Evolutionary conservation across 73 alveolate genomes (phyloP).

Genomic region (Uronychia setigera): DNA sequence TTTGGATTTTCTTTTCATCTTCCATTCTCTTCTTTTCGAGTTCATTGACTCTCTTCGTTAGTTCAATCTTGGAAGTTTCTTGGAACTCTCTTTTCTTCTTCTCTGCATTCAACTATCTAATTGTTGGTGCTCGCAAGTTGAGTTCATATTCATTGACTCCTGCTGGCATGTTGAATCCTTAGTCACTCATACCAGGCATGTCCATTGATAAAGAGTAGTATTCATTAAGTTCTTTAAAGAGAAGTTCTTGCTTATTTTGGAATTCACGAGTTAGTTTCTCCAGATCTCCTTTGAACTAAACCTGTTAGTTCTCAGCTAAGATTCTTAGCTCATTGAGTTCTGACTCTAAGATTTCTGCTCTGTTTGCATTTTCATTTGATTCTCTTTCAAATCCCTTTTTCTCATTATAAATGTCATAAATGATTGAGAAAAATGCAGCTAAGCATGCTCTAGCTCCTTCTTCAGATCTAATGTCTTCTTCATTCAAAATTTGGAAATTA

Average conservation of each 20-base stretch:
- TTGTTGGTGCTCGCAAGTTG: not conserved
- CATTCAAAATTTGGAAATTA: constrained; percentile 36
- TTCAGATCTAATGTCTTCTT: constrained; percentile 36
- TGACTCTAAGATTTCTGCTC: not conserved
- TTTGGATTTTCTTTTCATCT: constrained; percentile 50
- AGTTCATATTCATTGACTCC: not conserved
- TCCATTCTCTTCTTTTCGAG: constrained; percentile 45
- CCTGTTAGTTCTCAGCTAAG: not conserved
- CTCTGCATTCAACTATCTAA: not conserved
- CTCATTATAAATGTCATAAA: not conserved
- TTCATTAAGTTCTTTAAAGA: not conserved
- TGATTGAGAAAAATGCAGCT: constrained; percentile 53
- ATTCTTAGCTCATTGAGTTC: not conserved
- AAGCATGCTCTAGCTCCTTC: constrained; percentile 57
- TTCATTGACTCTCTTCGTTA: constrained; percentile 57
- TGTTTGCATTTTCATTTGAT: not conserved
- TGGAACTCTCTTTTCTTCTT: constrained; percentile 19
- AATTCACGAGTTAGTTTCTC: not conserved
- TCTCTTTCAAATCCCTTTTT: not conserved
- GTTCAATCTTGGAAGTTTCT: constrained; percentile 29
- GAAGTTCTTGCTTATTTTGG: not conserved
- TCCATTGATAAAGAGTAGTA: not conserved
- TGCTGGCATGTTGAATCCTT: not conserved
- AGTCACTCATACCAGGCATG: not conserved
- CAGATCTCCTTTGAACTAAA: not conserved